phyloP scores from a whole-genome alignment of 129 eudicot species.

The Silybum marianum region DNA sequence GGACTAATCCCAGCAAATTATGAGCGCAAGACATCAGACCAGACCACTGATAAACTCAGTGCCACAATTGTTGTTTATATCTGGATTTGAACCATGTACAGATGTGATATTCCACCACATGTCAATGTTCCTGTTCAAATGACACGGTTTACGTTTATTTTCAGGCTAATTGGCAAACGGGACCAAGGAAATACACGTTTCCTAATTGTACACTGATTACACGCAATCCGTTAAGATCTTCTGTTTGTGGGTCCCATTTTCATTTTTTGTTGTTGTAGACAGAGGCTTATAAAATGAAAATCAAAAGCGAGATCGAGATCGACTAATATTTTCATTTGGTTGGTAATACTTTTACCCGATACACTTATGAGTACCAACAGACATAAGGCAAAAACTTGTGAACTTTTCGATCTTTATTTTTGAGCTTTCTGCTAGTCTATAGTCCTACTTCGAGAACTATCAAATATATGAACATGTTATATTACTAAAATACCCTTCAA shows the following conservation, averaged over 20 bases:
- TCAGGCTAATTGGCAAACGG: constrained; percentile 24
- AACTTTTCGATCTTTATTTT: background rate
- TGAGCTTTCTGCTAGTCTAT: background rate
- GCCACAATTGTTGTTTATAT: too few relatives aligned
- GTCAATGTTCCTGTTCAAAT: background rate
- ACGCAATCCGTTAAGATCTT: constrained; percentile 4
- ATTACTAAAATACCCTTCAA: background rate
- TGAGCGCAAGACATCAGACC: too few relatives aligned
- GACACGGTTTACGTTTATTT: constrained; percentile 18
- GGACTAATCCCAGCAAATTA: too few relatives aligned
- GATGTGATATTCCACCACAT: too few relatives aligned
- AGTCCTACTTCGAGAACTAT: background rate
- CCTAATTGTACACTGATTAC: constrained; percentile 19
- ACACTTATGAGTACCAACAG: background rate
- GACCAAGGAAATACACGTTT: background rate
- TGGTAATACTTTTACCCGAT: background rate
- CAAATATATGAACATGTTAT: background rate
- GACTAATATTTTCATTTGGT: background rate
- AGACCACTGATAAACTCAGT: too few relatives aligned
- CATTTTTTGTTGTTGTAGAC: constrained; percentile 18
- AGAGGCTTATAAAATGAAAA: background rate
- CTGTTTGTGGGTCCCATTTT: constrained; percentile 4
- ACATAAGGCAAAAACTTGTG: background rate
- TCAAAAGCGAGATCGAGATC: constrained; percentile 2
- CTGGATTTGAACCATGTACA: too few relatives aligned